These are phyloP conservation scores for Arctium minus DNA, from an alignment of 129 eudicot species.

Conservation along the genomic window DNA sequence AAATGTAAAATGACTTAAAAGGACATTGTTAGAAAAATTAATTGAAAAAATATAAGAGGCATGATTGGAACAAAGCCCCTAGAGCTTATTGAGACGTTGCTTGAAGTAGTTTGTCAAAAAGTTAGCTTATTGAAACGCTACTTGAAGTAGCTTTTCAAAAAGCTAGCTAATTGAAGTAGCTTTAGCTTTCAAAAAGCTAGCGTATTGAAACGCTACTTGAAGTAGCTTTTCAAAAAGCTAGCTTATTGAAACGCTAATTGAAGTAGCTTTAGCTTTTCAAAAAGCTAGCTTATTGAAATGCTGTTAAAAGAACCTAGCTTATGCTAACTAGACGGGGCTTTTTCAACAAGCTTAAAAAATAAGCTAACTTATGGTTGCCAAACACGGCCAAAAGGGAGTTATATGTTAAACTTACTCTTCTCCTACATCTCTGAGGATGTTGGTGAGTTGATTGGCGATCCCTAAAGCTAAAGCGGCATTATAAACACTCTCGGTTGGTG, in stretches of 20 bases:
- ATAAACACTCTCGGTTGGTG: conserved; percentile 86
- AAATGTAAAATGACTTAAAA: background rate
- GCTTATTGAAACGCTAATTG: no score
- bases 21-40: background rate
- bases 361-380: no score
- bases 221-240: no score
- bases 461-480: conserved; percentile 92
- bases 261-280: no score
- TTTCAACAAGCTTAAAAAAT: no score
- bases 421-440: conserved; percentile 96
- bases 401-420: conserved; percentile 74
- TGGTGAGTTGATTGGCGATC: conserved; percentile 91
- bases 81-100: background rate
- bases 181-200: background rate
- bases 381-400: background rate
- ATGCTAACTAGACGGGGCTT: no score
- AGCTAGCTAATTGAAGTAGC: background rate
- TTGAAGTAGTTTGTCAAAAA: background rate
- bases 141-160: background rate
- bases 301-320: no score
- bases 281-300: no score
- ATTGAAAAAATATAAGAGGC: background rate
- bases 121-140: background rate
- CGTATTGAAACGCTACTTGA: no score
- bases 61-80: background rate